These are phyloP conservation scores for Xylariomycetidae sp. DNA, from an alignment of 2,329 filamentous ascomycete species.

Conservation along the genomic window DNA sequence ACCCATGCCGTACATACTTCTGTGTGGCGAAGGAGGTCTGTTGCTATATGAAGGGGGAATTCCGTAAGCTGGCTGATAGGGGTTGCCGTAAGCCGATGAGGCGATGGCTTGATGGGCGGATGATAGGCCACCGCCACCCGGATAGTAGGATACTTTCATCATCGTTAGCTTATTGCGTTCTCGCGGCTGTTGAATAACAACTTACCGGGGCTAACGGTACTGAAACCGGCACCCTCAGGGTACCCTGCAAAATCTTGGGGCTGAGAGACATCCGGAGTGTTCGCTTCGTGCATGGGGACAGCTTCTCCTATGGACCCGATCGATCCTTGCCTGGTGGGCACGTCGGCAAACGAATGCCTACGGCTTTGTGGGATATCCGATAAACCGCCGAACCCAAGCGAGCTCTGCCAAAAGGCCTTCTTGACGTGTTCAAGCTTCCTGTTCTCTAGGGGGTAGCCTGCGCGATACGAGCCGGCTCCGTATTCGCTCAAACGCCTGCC, in stretches of 20 bases:
- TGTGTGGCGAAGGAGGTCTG: conserved; percentile 54
- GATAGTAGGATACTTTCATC: conserved; percentile 32
- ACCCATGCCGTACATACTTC: conserved; percentile 53
- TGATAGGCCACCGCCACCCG: conserved; percentile 24
- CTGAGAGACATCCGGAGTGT: conserved; percentile 36
- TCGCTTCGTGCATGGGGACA: conserved; percentile 39
- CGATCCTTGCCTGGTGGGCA: conserved; percentile 58
- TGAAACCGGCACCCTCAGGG: conserved; percentile 31
- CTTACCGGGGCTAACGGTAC: conserved; percentile 36
- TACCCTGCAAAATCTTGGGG: conserved; percentile 38
- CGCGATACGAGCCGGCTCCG: conserved; percentile 39
- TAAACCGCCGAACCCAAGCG: conserved; percentile 57
- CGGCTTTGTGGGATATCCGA: conserved; percentile 65
- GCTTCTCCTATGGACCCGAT: conserved; percentile 55
- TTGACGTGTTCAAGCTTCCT: conserved; percentile 60
- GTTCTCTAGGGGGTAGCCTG: conserved; percentile 49
- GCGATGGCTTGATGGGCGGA: conserved; percentile 31
- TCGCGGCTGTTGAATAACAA: no score
- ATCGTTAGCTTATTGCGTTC: conserved; percentile 24
- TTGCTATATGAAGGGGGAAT: conserved; percentile 39
- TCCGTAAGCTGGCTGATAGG: conserved; percentile 42
- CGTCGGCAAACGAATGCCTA: conserved; percentile 72
- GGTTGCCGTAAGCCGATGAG: conserved; percentile 31
- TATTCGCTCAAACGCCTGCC: conserved; percentile 54
- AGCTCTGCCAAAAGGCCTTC: conserved; percentile 66